These are phyloP conservation scores for Colletotrichum paranaense DNA, from an alignment of 2,329 filamentous ascomycete genomes.

Conservation along the genomic window DNA sequence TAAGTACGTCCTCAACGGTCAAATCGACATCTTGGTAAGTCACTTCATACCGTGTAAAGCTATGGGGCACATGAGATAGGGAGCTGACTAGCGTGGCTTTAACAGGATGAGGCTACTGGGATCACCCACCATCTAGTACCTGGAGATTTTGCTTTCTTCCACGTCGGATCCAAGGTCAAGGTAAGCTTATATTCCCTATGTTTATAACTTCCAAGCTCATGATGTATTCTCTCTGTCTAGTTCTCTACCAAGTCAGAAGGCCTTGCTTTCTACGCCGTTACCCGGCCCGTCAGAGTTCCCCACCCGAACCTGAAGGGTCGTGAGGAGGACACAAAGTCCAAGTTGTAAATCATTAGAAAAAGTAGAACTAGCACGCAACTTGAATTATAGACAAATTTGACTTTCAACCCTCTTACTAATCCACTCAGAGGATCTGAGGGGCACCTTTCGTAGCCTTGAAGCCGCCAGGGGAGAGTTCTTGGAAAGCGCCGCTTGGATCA, in stretches of 20 bases:
- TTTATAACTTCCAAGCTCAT: not conserved
- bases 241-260: slow-evolving; percentile 34
- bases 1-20: slow-evolving; percentile 41
- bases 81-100: not conserved
- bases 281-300: slow-evolving; percentile 16
- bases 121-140: slow-evolving; percentile 6
- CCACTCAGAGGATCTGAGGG: not conserved
- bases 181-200: not conserved
- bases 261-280: slow-evolving; percentile 32
- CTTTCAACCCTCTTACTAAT: too few species aligned
- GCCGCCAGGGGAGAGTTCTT: slow-evolving; percentile 49
- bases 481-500: slow-evolving; percentile 50
- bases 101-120: slow-evolving; percentile 12
- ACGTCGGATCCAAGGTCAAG: slow-evolving; percentile 15
- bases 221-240: not conserved
- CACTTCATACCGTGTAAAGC: too few species aligned
- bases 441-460: slow-evolving; percentile 47
- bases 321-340: slow-evolving; percentile 16
- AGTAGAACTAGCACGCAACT: too few species aligned
- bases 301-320: slow-evolving; percentile 23
- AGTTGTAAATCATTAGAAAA: not conserved
- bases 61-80: not conserved
- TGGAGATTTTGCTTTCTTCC: slow-evolving; percentile 17
- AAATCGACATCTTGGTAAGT: slow-evolving; percentile 25
- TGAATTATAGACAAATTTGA: too few species aligned